phyloP scores from a whole-genome alignment of 331 rosid genomes.

The Acacia pycnantha region DNA sequence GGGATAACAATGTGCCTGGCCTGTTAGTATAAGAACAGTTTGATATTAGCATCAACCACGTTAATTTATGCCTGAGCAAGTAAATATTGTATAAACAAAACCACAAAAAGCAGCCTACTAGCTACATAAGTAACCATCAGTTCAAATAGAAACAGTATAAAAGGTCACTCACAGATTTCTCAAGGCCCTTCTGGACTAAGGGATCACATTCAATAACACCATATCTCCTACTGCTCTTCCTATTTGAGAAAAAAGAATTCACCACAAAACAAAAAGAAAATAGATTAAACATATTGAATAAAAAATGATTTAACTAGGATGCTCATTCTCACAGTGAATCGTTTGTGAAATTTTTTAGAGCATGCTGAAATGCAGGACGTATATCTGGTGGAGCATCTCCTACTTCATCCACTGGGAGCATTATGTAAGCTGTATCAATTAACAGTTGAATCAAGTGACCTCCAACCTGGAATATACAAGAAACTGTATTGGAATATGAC shows the following conservation, averaged over 20 bases:
- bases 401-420: conserved; percentile 65
- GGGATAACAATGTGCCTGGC: conserved; percentile 97
- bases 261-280: conserved; percentile 7
- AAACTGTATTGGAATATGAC: conserved; percentile 23
- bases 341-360: conserved; percentile 46
- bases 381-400: conserved; percentile 78
- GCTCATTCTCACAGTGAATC: conserved; percentile 65
- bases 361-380: conserved; percentile 78
- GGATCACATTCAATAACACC: conserved; percentile 91
- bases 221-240: conserved; percentile 71
- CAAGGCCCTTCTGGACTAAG: conserved; percentile 68
- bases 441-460: conserved; percentile 67
- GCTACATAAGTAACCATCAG: conserved; percentile 13
- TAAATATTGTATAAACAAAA: background rate
- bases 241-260: conserved; percentile 31
- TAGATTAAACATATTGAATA: background rate
- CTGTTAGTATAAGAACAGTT: conserved; percentile 46
- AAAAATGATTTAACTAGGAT: background rate
- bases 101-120: background rate
- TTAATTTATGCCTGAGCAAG: conserved; percentile 19
- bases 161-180: conserved; percentile 70
- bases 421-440: conserved; percentile 80
- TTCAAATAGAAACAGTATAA: conserved; percentile 21
- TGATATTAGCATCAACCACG: conserved; percentile 21
- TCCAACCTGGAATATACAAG: conserved; percentile 63